A percentile compares a stretch with the other conserved stretches of the same genome.
These are phyloP conservation scores for Lathyrus aphaca DNA, from an alignment of 306 rosid genomes.

Conservation along the genomic window DNA sequence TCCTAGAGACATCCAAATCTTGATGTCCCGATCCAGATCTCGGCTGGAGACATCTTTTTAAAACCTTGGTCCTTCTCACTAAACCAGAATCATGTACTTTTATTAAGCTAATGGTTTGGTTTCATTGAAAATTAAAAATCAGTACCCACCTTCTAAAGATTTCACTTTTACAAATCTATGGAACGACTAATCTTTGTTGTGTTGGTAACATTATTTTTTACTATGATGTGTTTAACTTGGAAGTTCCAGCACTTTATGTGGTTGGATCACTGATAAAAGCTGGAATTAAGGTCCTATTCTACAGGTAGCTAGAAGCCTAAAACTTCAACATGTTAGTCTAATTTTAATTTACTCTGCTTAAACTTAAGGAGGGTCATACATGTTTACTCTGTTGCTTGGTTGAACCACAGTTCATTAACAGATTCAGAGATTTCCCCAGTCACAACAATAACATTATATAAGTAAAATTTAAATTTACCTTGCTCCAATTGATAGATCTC, in stretches of 20 bases:
- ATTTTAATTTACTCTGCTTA: background rate
- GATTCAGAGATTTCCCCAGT: too few relatives aligned
- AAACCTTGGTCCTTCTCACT: slow-evolving; percentile 8
- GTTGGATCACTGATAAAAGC: slow-evolving; percentile 73
- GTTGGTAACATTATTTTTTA: slow-evolving; percentile 58
- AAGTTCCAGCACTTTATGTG: slow-evolving; percentile 76
- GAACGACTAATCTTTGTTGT: slow-evolving; percentile 14
- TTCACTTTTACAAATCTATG: background rate
- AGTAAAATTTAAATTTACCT: too few relatives aligned
- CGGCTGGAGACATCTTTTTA: background rate
- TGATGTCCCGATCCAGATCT: background rate
- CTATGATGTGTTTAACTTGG: slow-evolving; percentile 78
- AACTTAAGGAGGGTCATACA: too few relatives aligned
- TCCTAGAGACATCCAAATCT: background rate
- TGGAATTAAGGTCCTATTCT: slow-evolving; percentile 77
- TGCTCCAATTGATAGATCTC: too few relatives aligned
- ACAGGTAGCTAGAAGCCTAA: slow-evolving; percentile 61
- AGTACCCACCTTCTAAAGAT: too few relatives aligned
- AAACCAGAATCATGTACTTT: background rate
- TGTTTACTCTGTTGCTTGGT: background rate
- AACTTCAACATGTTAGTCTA: slow-evolving; percentile 2
- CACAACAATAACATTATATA: too few relatives aligned
- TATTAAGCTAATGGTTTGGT: too few relatives aligned
- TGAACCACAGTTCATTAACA: too few relatives aligned
- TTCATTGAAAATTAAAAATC: too few relatives aligned